phyloP scores from a whole-genome alignment of 345 rosid species.

The Eucalyptus marginata region DNA sequence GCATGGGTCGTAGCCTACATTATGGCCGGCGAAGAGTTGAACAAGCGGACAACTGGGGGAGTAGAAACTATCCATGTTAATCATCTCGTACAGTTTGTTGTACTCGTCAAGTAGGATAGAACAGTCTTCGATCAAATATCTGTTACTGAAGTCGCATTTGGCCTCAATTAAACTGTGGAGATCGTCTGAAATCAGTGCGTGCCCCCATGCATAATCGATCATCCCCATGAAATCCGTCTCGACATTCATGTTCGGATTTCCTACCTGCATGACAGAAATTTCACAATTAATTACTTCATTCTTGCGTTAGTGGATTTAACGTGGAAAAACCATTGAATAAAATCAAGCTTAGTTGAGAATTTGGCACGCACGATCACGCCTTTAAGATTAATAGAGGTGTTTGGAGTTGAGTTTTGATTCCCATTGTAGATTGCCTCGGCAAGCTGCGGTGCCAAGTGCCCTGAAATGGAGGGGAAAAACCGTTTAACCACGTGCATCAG shows the following conservation, averaged over 20 bases:
- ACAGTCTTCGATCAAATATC: not conserved
- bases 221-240: slow-evolving; percentile 1
- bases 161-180: not conserved
- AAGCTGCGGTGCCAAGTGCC: slow-evolving; percentile 16
- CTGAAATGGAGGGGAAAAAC: not conserved
- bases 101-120: not conserved
- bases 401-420: not conserved
- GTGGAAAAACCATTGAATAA: not conserved
- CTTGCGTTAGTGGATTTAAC: too few species aligned
- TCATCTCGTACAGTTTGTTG: not conserved
- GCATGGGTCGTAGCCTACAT: slow-evolving; percentile 88
- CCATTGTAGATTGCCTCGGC: slow-evolving; percentile 5
- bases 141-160: not conserved
- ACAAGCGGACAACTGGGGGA: not conserved
- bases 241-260: slow-evolving; percentile 1
- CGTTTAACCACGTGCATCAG: not conserved
- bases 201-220: not conserved
- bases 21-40: not conserved
- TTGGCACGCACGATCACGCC: not conserved
- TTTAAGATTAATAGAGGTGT: slow-evolving; percentile 7
- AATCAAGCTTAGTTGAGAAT: not conserved
- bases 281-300: too few species aligned
- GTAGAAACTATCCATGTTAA: not conserved
- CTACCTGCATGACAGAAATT: not conserved
- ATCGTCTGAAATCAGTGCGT: not conserved